Base-by-base conservation (phyloP, 345 rosid genomes). In the Garcia nutans region DNA sequence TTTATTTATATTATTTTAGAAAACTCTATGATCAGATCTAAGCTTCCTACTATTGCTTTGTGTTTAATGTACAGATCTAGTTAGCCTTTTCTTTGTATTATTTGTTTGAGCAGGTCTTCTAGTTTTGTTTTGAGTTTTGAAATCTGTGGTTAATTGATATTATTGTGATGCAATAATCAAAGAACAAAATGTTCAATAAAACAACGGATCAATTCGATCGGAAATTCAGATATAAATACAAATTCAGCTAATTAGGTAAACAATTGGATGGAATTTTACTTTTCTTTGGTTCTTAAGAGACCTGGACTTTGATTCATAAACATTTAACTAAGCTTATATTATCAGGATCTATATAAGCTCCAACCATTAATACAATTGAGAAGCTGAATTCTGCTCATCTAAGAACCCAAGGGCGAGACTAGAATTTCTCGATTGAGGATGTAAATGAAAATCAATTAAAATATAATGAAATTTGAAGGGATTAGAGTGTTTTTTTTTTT, bases 11-110 rank as follows among this genome's bases (percentile, higher is more conserved):
- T 49, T 8, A 11, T 68, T 49, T 68, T 68, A 6, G n/a, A 17
- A 8, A 37, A 17, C 11, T 52, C 4, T 50, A 22, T 70, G 73
- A 54, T 31, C n/a, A 28, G 73, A 70, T 70, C 73, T 70, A 33
- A 57, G n/a, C n/a, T 33, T 69, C 7, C 7, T 69, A 64, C 1
- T 17, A 37, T 68, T 17, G 58, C 41, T 62, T 62, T 23, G 19
- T 5, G 66, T 62, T 62, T 62, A 28, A 3, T 15, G 16, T 62
- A 31, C 20, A 16, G 22, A 54, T 54, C 22, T 20, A 9, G 10
- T 60, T 12, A 31, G 45, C 20, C 55, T 67, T n/a, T 55, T 70
- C 15, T 52, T 37, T 15, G 24, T 69, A 2, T 52, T 52, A 23
- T 3, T 50, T 11, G 15, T 19, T 54, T 31, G 22, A 23, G 26